Base-by-base conservation (phyloP, 2,329 filamentous ascomycete genomes). In the Fusarium liriodendri region DNA sequence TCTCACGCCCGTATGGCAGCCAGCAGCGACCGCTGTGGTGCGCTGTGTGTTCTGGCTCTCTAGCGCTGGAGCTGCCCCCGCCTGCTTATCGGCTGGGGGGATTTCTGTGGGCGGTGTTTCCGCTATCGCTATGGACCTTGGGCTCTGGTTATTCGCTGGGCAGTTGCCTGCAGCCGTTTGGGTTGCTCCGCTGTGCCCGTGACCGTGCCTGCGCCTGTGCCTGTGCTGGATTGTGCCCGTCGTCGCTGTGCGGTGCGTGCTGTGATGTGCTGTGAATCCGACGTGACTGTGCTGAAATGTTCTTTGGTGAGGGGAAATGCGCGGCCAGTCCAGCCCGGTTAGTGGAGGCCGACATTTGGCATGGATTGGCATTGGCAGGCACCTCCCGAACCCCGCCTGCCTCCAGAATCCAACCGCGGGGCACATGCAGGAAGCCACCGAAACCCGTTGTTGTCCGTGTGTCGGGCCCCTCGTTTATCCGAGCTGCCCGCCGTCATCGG, bases 281-380 rank as follows among this genome's bases (percentile, higher is more conserved):
- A 72, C 67, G 67, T 70, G 67, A 77, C 81, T 83, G 83, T 85
- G 82, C 83, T 85, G 83, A 86, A 82, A 84, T 84, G 80, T 85
- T 82, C 83, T 76, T 77, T 69, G 76, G 77, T 79, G 79, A 81
- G 80, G 79, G 79, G 78, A 81, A 79, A 77, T 81, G 78, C 78
- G 77, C 77, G 80, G 79, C 74, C 74, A 71, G 50, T 16, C 47
- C 47, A 52, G 18, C 18, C 27, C 50, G 10, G 27, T 6, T 25
- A 52, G 50, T 54, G 74, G 35, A 75, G 72, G 57, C 27, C 38
- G 62, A 47, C 61, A 58, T 62, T 75, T 54, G 47, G 58, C 55
- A 64, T 50, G 52, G 42, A 60, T 68, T 47, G 9, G 70, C 57
- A 40, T 65, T 64, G 52, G 60, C 20, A 63, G 61, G 42, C 22